Conservation (phyloP, 1,284 basidiomycete species). For the Malassezia furfur region DNA sequence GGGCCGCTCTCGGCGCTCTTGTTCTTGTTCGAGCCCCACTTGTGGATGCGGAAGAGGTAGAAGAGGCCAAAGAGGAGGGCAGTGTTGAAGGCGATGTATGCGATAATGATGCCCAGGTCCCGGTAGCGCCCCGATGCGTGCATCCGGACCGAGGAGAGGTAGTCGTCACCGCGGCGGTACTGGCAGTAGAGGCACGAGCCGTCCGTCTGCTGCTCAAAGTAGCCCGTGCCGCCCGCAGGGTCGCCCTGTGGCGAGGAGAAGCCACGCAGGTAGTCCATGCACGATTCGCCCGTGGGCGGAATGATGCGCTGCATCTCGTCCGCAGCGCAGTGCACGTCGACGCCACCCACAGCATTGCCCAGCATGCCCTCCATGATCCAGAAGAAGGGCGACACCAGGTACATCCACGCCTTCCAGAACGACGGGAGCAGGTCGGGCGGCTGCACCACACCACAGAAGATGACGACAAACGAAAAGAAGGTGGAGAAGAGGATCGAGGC, state of each 20-base stretch:
- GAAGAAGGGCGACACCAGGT: constrained; percentile 33
- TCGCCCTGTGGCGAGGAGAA: constrained; percentile 11
- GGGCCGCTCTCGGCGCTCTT: not conserved
- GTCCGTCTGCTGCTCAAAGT: constrained; percentile 22
- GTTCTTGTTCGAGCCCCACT: constrained; percentile 19
- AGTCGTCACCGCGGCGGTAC: constrained; percentile 56
- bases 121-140: constrained; percentile 22
- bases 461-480: constrained; percentile 44
- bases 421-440: constrained; percentile 28
- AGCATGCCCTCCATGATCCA: constrained; percentile 39
- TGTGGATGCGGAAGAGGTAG: constrained; percentile 33
- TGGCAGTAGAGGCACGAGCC: constrained; percentile 51
- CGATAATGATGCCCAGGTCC: constrained; percentile 54
- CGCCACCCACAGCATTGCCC: constrained; percentile 28
- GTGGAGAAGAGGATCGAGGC: constrained; percentile 43
- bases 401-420: constrained; percentile 30
- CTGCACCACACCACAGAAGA: constrained; percentile 47
- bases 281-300: constrained; percentile 28
- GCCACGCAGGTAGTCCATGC: constrained; percentile 26
- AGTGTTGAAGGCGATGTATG: constrained; percentile 58
- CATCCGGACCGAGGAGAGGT: constrained; percentile 36
- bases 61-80: constrained; percentile 28
- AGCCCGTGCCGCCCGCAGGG: constrained; percentile 19
- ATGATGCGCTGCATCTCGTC: constrained; percentile 31
- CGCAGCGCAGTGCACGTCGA: constrained; percentile 27